Conservation (phyloP, 495 filamentous ascomycete genomes). For the Letharia lupina region DNA sequence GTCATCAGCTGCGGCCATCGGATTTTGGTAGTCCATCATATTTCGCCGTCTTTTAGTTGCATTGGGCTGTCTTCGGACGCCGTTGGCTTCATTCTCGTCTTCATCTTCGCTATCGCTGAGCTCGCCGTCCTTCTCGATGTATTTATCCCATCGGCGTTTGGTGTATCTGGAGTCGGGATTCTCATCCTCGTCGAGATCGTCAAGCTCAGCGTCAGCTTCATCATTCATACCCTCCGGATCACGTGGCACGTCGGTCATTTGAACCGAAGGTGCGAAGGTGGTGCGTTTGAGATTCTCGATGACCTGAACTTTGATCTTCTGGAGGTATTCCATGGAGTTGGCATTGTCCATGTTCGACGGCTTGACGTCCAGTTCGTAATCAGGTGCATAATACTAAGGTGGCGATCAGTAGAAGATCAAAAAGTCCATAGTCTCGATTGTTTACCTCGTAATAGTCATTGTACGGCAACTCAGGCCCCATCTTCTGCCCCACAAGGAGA, state of each 20-base stretch:
- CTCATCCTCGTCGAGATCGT: conserved; percentile 84
- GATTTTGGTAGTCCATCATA: conserved; percentile 63
- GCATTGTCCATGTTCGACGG: conserved; percentile 99
- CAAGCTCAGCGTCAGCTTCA: conserved; percentile 79
- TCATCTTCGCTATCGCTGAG: conserved; percentile 84
- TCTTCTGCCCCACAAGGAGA: conserved; percentile 69
- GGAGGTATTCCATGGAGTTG: conserved; percentile 86
- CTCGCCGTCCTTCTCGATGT: conserved; percentile 63
- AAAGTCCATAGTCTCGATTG: neutral
- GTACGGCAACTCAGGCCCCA: conserved; percentile 78
- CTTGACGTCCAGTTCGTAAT: conserved; percentile 91
- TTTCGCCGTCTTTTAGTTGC: conserved; percentile 52
- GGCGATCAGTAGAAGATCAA: conserved; percentile 27
- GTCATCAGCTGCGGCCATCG: conserved; percentile 52
- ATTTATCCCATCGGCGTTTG: conserved; percentile 74
- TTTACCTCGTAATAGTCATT: conserved; percentile 97
- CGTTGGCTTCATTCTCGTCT: conserved; percentile 66
- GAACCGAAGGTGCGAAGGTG: conserved; percentile 80
- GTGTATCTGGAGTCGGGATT: conserved; percentile 80
- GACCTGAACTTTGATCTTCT: conserved; percentile 88
- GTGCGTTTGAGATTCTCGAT: conserved; percentile 90
- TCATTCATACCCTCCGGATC: conserved; percentile 64
- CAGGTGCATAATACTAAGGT: conserved; percentile 86
- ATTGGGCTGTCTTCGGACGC: conserved; percentile 52
- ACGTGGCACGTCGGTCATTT: conserved; percentile 90